Conservation (phyloP, 257 asterid genomes). For the Nicotiana tomentosiformis region DNA sequence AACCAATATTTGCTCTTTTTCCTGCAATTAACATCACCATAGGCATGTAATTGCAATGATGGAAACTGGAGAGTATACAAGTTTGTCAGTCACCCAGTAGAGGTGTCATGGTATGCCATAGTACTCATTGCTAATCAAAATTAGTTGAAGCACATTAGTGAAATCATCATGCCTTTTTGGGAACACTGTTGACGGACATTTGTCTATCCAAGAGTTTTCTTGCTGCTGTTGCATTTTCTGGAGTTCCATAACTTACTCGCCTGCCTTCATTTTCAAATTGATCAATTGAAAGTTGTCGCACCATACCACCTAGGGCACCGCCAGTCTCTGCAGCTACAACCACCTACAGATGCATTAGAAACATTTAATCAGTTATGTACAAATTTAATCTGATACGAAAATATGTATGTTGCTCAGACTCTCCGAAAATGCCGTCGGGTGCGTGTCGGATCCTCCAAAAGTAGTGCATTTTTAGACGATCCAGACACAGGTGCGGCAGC, state of each 20-base stretch:
- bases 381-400: not conserved
- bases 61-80: not conserved
- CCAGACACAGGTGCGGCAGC: no score
- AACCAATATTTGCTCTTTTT: no score
- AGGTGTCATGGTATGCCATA: not conserved
- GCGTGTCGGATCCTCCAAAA: no score
- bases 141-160: not conserved
- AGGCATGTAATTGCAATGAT: not conserved
- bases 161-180: conserved; percentile 69
- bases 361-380: conserved; percentile 12
- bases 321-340: conserved; percentile 81
- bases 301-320: conserved; percentile 83
- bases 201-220: conserved; percentile 95
- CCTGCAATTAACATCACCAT: no score
- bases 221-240: conserved; percentile 97
- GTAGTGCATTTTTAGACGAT: no score
- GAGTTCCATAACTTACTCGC: conserved; percentile 96
- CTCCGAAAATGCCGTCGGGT: no score
- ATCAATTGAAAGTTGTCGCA: conserved; percentile 70
- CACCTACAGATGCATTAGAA: conserved; percentile 37
- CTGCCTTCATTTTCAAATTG: conserved; percentile 82
- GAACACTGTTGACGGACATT: conserved; percentile 89
- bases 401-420: no score
- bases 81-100: not conserved
- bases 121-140: not conserved